These are phyloP conservation scores for Crucibulum laeve DNA, from an alignment of 768 basidiomycete genomes.

Conservation along the genomic window DNA sequence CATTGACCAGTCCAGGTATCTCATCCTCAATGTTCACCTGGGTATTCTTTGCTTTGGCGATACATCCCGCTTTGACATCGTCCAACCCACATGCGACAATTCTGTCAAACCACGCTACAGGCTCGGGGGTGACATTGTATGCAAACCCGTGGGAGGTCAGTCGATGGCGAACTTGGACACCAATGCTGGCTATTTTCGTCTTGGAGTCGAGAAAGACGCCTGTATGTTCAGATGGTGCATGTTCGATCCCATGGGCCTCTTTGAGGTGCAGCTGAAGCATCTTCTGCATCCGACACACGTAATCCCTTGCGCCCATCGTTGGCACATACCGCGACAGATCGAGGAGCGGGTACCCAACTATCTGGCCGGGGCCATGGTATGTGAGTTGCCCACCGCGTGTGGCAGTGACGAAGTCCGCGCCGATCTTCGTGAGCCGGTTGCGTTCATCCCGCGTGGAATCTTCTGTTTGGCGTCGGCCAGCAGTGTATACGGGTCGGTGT, in stretches of 20 bases:
- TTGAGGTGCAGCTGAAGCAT: conserved; percentile 60
- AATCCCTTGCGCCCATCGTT: conserved; percentile 67
- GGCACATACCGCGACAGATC: conserved; percentile 83
- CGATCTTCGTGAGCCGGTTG: conserved; percentile 61
- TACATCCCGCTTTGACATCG: conserved; percentile 75
- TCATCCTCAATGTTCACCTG: conserved; percentile 42
- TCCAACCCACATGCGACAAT: conserved; percentile 89
- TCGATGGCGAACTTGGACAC: conserved; percentile 92
- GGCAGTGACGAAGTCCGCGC: conserved; percentile 84
- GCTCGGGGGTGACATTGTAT: conserved; percentile 82
- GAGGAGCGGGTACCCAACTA: conserved; percentile 92
- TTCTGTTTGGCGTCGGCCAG: conserved; percentile 82
- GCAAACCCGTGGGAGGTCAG: conserved; percentile 95
- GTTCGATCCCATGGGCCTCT: conserved; percentile 52
- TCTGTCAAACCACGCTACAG: conserved; percentile 78
- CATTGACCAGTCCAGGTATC: conserved; percentile 42
- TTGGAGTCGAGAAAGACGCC: conserved; percentile 82
- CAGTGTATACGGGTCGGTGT: conserved; percentile 92
- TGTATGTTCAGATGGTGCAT: conserved; percentile 71
- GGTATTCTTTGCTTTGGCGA: conserved; percentile 41
- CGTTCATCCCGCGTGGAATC: conserved; percentile 55
- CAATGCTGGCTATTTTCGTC: conserved; percentile 92
- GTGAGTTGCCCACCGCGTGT: conserved; percentile 91
- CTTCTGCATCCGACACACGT: conserved; percentile 80
- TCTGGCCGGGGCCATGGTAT: conserved; percentile 96